Evolutionary conservation across 2,329 filamentous ascomycete species (phyloP), one percentile per base, ranked within the genome.

Genomic region (Microcyclospora tardicrescens): DNA sequence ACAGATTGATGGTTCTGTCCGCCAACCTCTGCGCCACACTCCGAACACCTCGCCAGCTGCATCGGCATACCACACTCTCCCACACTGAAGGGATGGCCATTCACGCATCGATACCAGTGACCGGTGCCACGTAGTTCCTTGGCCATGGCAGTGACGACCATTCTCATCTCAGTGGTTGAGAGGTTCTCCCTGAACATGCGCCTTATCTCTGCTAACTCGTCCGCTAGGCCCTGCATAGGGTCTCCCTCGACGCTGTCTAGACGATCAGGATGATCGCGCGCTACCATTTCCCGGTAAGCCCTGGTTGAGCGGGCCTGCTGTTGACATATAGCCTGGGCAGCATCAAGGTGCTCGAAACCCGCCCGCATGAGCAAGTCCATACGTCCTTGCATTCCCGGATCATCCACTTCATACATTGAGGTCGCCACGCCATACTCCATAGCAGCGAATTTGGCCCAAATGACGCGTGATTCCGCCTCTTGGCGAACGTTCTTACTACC

Each of bases 61-160:
- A 80, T 79, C 0, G 78, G 73, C 66, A 75, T 73, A 49, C 62
- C 66, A 43, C 66, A 64, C 19, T 60, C 55, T 33, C 45, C 47
- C 16, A 50, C 33, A 2, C 50, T 50, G 41, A 63, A 61, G 2
- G 72, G 69, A 50, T 79, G 72, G 2, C 68, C 67, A 41, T 75
- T 74, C 16, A 45, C 55, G 44, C 73, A 79, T 1, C 58, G 63
- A 53, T 79, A 80, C 76, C 75, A 80, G 45, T 78, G 73, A 0
- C 77, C 76, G 0, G 60, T 64, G 0, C 64, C 65, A 1, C 41
- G 28, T 0, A 52, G 44, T 6, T 68, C 68, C 1, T 46, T 58
- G 3, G 65, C 56, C 67, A 73, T 72, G 1, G 68, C 67, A 1
- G 45, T 37, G 34, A 68, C 67, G 42, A 72, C 65, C 2, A 62